Evolutionary conservation across 2,329 filamentous ascomycete genomes (phyloP).

Genomic region (Aspergillus ibericus): DNA sequence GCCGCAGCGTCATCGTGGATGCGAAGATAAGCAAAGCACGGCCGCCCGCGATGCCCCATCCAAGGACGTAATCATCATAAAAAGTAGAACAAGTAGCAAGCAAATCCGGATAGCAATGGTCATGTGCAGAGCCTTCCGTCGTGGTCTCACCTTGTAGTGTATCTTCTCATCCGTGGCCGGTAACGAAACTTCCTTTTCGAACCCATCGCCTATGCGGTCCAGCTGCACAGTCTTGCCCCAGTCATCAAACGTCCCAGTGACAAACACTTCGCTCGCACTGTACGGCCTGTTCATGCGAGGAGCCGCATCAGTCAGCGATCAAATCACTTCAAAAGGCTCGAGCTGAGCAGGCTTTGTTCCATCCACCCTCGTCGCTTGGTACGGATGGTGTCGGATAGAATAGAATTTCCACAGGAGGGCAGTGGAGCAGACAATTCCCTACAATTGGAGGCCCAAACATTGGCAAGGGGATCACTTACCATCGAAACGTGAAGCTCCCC

Average conservation of each 20-base stretch:
- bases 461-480: constrained; percentile 28
- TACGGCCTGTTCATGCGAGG: constrained; percentile 66
- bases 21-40: constrained; percentile 13
- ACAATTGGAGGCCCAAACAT: background rate
- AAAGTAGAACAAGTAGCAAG: background rate
- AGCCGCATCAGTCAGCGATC: constrained; percentile 29
- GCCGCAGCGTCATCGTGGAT: constrained; percentile 31
- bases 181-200: constrained; percentile 79
- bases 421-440: background rate
- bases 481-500: constrained; percentile 40
- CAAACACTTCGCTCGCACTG: constrained; percentile 80
- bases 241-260: constrained; percentile 93
- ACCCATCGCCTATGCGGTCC: constrained; percentile 69
- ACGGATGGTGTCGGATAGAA: background rate
- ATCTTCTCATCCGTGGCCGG: constrained; percentile 69
- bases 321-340: constrained; percentile 13
- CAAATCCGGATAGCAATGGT: constrained; percentile 5
- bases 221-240: constrained; percentile 87
- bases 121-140: constrained; percentile 12
- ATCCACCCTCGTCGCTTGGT: background rate
- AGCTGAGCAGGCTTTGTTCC: background rate
- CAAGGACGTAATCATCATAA: constrained; percentile 1
- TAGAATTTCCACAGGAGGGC: background rate
- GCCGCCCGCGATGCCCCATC: constrained; percentile 7
- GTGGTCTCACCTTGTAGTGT: constrained; percentile 80